Percentiles rank a stretch among this genome's conserved stretches.
These are phyloP conservation scores for Phanerochaete sordida DNA, from an alignment of 768 basidiomycete species.

Conservation along the genomic window DNA sequence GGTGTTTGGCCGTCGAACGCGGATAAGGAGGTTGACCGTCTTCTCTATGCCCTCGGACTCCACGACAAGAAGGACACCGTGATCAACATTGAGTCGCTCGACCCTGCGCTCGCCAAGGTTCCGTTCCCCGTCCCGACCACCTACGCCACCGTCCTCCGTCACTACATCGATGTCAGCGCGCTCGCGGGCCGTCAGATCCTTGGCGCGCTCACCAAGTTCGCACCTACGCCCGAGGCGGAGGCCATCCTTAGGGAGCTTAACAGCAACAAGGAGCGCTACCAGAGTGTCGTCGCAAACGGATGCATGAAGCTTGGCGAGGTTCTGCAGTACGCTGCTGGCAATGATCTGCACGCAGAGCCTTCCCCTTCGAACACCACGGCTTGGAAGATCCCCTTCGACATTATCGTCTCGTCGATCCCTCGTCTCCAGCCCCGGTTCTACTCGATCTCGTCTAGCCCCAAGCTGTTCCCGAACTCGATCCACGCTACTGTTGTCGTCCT, in stretches of 20 bases:
- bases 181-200: conserved; percentile 94
- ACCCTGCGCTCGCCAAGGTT: conserved; percentile 96
- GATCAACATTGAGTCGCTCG: conserved; percentile 93
- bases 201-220: conserved; percentile 81
- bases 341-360: conserved; percentile 57
- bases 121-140: conserved; percentile 98
- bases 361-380: conserved; percentile 71
- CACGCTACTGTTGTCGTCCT: conserved; percentile 96
- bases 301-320: conserved; percentile 93
- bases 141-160: conserved; percentile 86
- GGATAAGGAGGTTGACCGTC: conserved; percentile 85
- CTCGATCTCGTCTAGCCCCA: conserved; percentile 97
- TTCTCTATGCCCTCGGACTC: conserved; percentile 84
- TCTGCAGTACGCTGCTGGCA: conserved; percentile 85
- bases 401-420: conserved; percentile 89
- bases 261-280: conserved; percentile 85
- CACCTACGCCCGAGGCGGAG: conserved; percentile 77
- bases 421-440: conserved; percentile 97
- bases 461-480: conserved; percentile 82
- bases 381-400: conserved; percentile 96
- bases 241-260: conserved; percentile 72
- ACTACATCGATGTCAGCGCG: conserved; percentile 96
- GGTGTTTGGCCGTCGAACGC: conserved; percentile 97
- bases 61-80: conserved; percentile 75
- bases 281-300: conserved; percentile 67